Evolutionary conservation across 768 basidiomycete genomes (phyloP), one percentile per base, ranked within the genome.

Genomic region (Leccinum obscurum): DNA sequence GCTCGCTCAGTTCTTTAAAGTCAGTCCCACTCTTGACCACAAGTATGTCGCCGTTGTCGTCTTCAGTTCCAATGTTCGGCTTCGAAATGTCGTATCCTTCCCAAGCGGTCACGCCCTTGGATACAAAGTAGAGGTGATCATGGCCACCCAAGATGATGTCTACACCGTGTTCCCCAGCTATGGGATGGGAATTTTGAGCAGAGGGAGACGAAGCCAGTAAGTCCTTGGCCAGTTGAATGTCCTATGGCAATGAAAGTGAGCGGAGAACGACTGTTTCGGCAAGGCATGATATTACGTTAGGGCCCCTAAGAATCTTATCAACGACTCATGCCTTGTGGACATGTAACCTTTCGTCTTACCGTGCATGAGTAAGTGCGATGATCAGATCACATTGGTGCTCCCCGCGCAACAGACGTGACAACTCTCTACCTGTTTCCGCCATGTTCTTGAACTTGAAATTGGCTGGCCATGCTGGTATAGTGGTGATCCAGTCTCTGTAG

Each of bases 121-220:
- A 84, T 44, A 84, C 81, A 68, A 83, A 93, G 75, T 92, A 93
- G 3, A 89, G 76, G 63, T 96, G 94, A 69, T 96, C 94, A 66
- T 96, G 94, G 2, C 94, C 94, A 4, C 94, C 94, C 3, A 95
- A 81, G 46, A 95, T 73, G 30, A 95, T 74, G 68, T 95, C 94
- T 2, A 88, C 88, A 6, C 94, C 94, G 64, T 96, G 93, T 52
- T 77, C 70, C 39, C 74, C 71, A 20, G 75, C 75, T 44, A 89
- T 78, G 2, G 82, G 64, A 3, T 66, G 66, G 3, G 60, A 59
- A 32, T 76, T 53, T 68, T 87, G 87, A 17, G 77, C 78, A 15
- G 79, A 75, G 1, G 89, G 84, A 4, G 88, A 86, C 22, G 80
- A 74, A 0, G 87, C 88, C 26, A 80, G 68, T 3, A 92, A 63